These are phyloP conservation scores for Hygrophoropsis aurantiaca DNA, from an alignment of 768 basidiomycete genomes.

Conservation along the genomic window DNA sequence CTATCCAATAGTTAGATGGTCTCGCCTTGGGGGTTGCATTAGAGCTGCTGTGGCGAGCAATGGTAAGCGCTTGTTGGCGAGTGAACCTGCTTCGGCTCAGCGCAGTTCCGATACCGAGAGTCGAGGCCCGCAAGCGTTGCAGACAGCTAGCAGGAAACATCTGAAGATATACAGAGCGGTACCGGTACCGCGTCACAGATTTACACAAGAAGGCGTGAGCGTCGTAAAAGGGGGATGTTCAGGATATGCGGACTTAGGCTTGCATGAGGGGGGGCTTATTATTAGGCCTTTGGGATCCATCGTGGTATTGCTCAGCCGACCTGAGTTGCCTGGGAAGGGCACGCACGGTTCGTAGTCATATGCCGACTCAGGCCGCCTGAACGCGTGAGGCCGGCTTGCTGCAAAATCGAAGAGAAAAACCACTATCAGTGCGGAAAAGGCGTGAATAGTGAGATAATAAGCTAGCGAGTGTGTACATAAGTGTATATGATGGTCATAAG, in stretches of 20 bases:
- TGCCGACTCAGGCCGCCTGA: too few species aligned
- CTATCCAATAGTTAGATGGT: neutral
- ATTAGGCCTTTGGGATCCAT: neutral
- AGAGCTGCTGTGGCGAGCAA: neutral
- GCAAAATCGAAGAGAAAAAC: too few species aligned
- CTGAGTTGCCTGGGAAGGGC: too few species aligned
- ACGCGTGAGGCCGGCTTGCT: too few species aligned
- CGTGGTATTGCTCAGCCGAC: too few species aligned
- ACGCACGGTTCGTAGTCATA: too few species aligned
- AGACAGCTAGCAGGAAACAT: constrained; percentile 2
- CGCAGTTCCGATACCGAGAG: constrained; percentile 3
- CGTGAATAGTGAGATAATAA: too few species aligned
- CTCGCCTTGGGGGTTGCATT: neutral
- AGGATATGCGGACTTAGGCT: constrained; percentile 2
- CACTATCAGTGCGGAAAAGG: too few species aligned
- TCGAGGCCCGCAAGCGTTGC: constrained; percentile 3
- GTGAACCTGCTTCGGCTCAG: neutral
- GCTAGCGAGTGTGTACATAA: too few species aligned
- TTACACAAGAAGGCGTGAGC: neutral
- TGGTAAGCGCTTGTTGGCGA: neutral
- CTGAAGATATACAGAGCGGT: neutral
- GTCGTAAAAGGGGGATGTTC: neutral
- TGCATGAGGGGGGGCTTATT: neutral
- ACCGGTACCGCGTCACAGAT: neutral
- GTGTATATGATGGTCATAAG: too few species aligned